These are phyloP conservation scores for Veloboletus limbatus DNA, from an alignment of 1,284 basidiomycete genomes.

Conservation along the genomic window DNA sequence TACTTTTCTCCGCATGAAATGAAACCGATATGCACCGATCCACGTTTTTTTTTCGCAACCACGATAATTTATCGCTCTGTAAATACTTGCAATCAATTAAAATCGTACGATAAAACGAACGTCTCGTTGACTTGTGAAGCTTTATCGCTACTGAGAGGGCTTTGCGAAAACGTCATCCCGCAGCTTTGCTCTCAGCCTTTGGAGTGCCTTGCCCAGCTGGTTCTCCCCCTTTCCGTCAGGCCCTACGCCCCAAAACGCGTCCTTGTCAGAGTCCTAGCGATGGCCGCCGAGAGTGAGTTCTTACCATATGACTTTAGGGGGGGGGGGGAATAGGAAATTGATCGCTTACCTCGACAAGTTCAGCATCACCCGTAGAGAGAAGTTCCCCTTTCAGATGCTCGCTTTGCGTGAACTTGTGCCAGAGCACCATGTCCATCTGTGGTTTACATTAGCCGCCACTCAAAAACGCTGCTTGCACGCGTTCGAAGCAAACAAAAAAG, in stretches of 20 bases:
- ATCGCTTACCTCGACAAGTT: slow-evolving; percentile 36
- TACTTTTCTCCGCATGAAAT: slow-evolving; percentile 25
- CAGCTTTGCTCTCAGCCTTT: slow-evolving; percentile 34
- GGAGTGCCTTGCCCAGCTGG: slow-evolving; percentile 38
- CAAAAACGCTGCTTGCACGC: slow-evolving; percentile 12
- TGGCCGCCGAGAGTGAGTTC: slow-evolving; percentile 22
- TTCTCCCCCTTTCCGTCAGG: slow-evolving; percentile 36
- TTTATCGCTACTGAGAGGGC: slow-evolving; percentile 21
- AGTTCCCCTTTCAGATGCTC: slow-evolving; percentile 32
- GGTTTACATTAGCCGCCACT: slow-evolving; percentile 7
- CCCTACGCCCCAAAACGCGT: slow-evolving; percentile 40
- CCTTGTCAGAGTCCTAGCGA: slow-evolving; percentile 37
- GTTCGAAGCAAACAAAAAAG: slow-evolving; percentile 6
- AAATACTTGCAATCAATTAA: slow-evolving; percentile 26
- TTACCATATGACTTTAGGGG: slow-evolving; percentile 1
- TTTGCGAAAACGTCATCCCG: slow-evolving; percentile 22
- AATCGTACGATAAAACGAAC: slow-evolving; percentile 31
- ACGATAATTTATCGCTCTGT: slow-evolving; percentile 25
- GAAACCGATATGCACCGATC: slow-evolving; percentile 29
- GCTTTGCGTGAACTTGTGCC: slow-evolving; percentile 38
- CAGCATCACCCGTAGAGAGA: slow-evolving; percentile 36
- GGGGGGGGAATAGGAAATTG: background rate
- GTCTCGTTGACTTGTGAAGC: slow-evolving; percentile 27
- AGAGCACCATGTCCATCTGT: slow-evolving; percentile 37
- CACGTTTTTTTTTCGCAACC: slow-evolving; percentile 29